Percentiles rank a stretch among this genome's conserved stretches.
phyloP scores from a whole-genome alignment of 768 basidiomycete species.

The Porpolomopsis calyptriformis region DNA sequence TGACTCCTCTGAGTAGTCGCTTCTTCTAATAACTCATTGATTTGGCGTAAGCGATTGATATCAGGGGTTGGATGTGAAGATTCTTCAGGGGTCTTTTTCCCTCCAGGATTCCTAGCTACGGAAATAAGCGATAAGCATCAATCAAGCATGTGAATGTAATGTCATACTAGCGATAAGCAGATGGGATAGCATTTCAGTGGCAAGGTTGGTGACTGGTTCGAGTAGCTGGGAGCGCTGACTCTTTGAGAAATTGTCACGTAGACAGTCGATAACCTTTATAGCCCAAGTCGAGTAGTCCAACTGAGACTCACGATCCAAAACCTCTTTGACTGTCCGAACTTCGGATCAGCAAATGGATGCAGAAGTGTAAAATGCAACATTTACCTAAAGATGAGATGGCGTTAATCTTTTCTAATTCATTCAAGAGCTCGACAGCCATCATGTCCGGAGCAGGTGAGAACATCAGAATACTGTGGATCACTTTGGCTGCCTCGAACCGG shows the following conservation, averaged over 20 bases:
- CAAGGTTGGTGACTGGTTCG: conserved; percentile 1
- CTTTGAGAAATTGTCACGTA: too few species aligned
- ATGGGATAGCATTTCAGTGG: not conserved
- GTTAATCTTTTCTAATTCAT: not conserved
- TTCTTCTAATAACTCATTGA: conserved; percentile 8
- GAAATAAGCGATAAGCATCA: not conserved
- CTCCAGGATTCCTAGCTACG: conserved; percentile 10
- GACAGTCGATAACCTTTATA: too few species aligned
- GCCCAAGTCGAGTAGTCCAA: too few species aligned
- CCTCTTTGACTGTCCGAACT: not conserved
- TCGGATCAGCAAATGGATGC: not conserved
- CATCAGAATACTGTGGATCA: conserved; percentile 1
- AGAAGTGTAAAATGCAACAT: not conserved
- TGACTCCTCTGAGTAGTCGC: conserved; percentile 8
- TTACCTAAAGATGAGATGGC: conserved; percentile 1
- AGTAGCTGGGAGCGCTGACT: too few species aligned
- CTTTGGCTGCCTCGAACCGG: not conserved
- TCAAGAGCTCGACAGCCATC: not conserved
- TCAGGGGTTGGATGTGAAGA: conserved; percentile 9
- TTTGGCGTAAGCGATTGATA: conserved; percentile 5
- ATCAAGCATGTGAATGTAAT: conserved; percentile 2
- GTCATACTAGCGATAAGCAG: conserved; percentile 8
- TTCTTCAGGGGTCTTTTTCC: conserved; percentile 9
- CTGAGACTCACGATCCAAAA: not conserved
- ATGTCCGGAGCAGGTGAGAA: conserved; percentile 5